These are phyloP conservation scores for Dalbergia cultrata DNA, from an alignment of 306 rosid species.

Conservation along the genomic window DNA sequence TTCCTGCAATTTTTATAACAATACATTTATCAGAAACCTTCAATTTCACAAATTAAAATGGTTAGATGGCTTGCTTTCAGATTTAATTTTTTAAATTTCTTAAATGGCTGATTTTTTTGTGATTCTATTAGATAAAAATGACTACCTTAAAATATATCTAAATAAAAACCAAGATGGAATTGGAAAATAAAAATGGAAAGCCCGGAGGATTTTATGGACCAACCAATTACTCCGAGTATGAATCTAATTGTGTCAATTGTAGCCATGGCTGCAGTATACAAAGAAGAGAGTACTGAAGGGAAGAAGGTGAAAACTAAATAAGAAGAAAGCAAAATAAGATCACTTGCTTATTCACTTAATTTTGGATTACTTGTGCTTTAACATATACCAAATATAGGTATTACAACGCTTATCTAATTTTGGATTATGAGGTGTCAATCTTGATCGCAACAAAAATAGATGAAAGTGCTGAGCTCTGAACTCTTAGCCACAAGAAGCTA, in stretches of 20 bases:
- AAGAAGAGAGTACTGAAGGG: constrained; percentile 8
- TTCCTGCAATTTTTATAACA: constrained; percentile 65
- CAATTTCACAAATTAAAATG: neutral
- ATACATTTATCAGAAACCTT: constrained; percentile 6
- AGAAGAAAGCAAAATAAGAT: constrained; percentile 5
- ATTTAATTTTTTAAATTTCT: constrained; percentile 9
- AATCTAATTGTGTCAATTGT: constrained; percentile 38
- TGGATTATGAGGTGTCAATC: constrained; percentile 27
- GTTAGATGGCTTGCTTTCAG: neutral
- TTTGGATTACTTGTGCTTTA: neutral
- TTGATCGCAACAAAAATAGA: constrained; percentile 32
- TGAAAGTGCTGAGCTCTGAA: constrained; percentile 20
- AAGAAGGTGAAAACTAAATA: neutral
- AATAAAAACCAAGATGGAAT: neutral
- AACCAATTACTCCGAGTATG: constrained; percentile 63
- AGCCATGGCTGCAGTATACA: constrained; percentile 49
- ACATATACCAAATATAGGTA: constrained; percentile 25
- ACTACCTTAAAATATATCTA: neutral
- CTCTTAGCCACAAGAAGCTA: constrained; percentile 40
- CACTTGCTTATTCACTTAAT: neutral
- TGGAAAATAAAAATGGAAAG: neutral
- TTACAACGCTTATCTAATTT: constrained; percentile 13
- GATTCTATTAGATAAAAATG: constrained; percentile 2
- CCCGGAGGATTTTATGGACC: neutral
- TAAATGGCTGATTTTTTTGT: neutral